A percentile compares a stretch with the other conserved stretches of the same genome.
These are phyloP conservation scores for Orychophragmus violaceus DNA, from an alignment of 345 rosid species.

Conservation along the genomic window DNA sequence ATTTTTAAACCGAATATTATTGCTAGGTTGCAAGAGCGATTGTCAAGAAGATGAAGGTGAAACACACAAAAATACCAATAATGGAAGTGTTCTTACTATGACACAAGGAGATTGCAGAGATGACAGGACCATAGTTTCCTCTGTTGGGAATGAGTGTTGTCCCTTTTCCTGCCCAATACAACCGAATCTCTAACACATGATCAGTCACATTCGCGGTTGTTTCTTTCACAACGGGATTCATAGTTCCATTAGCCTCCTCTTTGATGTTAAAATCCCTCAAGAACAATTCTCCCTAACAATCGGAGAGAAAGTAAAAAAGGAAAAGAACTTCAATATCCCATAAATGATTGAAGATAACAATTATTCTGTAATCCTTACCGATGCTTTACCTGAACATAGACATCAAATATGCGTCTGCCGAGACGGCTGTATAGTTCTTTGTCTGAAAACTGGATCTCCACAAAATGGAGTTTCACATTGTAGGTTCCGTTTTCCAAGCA, in stretches of 20 bases:
- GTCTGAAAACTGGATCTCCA: constrained; percentile 50
- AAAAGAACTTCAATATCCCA: background rate
- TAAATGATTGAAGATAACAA: background rate
- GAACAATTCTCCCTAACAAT: constrained; percentile 4
- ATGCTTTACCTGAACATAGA: constrained; percentile 46
- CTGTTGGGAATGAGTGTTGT: constrained; percentile 34
- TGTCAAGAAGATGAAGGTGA: background rate
- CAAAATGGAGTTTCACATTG: constrained; percentile 50
- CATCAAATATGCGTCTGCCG: constrained; percentile 53
- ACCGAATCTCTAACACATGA: constrained; percentile 40
- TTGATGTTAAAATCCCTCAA: constrained; percentile 44
- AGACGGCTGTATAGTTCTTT: constrained; percentile 29
- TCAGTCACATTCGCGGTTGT: constrained; percentile 22
- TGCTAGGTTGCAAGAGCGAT: background rate
- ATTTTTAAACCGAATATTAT: background rate
- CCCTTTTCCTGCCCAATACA: constrained; percentile 55
- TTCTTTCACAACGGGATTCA: constrained; percentile 13
- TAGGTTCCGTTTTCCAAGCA: constrained; percentile 56
- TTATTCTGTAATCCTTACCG: background rate
- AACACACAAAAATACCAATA: background rate
- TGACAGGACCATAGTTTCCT: constrained; percentile 55
- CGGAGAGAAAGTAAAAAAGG: background rate
- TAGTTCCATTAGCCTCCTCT: constrained; percentile 36
- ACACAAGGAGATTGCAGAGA: constrained; percentile 55
- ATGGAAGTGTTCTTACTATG: constrained; percentile 22